phyloP scores from a whole-genome alignment of 306 rosid genomes.

The Rubus parviflorus region DNA sequence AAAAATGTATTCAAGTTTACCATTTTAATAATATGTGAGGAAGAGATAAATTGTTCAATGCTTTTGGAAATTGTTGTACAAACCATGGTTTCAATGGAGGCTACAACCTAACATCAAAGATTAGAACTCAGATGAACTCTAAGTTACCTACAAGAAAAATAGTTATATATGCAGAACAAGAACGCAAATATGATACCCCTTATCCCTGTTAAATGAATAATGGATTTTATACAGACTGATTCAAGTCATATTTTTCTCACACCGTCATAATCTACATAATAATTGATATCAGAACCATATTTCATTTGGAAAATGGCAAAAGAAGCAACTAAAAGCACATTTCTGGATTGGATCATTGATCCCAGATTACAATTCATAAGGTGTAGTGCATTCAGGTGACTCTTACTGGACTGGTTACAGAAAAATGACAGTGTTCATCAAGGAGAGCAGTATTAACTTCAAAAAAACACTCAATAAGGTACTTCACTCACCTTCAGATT shows the following conservation, averaged over 20 bases:
- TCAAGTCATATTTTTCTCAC: no score
- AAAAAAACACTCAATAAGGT: constrained; percentile 15
- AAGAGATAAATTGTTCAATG: background rate
- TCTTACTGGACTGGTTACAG: background rate
- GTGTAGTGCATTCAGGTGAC: background rate
- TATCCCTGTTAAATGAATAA: no score
- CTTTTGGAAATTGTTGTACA: background rate
- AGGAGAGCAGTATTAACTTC: constrained; percentile 11
- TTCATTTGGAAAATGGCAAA: no score
- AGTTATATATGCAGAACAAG: no score
- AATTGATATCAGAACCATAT: no score
- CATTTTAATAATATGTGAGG: background rate
- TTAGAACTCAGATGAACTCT: no score
- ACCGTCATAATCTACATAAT: no score
- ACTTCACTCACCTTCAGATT: constrained; percentile 58
- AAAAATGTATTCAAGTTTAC: background rate
- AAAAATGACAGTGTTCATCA: background rate
- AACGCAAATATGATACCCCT: no score
- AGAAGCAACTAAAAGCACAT: no score
- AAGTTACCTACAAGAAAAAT: no score
- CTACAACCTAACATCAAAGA: background rate
- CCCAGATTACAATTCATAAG: background rate
- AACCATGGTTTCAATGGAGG: background rate
- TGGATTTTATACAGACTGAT: no score
- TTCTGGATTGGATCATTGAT: no score